Evolutionary conservation across 2,329 filamentous ascomycete genomes (phyloP), one percentile per base, ranked within the genome.

Genomic region (Trichoderma citrinoviride): DNA sequence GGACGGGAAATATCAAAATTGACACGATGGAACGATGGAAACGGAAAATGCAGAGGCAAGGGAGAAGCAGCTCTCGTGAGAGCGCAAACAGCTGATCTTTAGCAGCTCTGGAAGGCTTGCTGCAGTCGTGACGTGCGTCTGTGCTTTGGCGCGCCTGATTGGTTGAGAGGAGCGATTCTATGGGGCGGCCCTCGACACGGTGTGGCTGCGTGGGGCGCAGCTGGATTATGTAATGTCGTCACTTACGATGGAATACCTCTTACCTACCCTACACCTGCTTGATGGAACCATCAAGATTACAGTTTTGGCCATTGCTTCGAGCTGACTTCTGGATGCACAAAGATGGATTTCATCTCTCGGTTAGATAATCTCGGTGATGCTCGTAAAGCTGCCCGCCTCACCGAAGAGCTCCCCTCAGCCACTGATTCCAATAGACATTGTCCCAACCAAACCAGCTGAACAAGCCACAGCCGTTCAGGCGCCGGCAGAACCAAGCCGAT

Each of bases 121-220:
- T 65, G 55, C 63, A 65, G 63, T 37, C 47, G 55, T 65, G 63
- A 65, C 63, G 63, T 60, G 55, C 63, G 63, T 65, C 29, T 50
- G 8, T 27, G 7, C 15, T 3, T 19, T 10, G 49, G 55, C 46
- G 55, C 63, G 63, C 29, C 27, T 65, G 49, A 62, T 62, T 62
- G 60, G 60, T 10, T 1, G 5, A 44, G 47, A 23, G 8, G 1
- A 14, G n/a, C 15, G 43, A n/a, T 44, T 21, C n/a, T 23, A 8
- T 33, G 58, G 25, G 60, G 12, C 60, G 49, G 60, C 27, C 46
- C 37, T 60, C 29, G 17, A 25, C 58, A 23, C 60, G 40, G 21
- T 53, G 49, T 62, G 60, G 60, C 49, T 54, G 60, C 37, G 60
- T 62, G 60, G 60, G 60, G 49, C 60, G 54, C 17, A 19, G 47